Evolutionary conservation across 768 basidiomycete genomes (phyloP).

Genomic region (Suillus ampliporus): DNA sequence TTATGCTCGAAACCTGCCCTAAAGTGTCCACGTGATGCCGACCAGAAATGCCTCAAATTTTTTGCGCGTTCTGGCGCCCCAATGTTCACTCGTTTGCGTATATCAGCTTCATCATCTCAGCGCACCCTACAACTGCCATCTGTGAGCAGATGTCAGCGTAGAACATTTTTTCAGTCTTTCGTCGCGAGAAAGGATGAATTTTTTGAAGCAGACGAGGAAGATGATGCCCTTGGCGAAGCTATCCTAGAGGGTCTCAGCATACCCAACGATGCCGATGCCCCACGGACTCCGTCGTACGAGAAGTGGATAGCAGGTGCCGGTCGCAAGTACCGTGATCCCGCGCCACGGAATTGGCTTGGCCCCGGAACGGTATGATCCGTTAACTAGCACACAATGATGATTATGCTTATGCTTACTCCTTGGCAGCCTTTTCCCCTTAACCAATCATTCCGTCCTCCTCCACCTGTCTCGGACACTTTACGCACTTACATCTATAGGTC

Average conservation of each 20-base stretch:
- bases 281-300: conserved; percentile 12
- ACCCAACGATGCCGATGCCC: conserved; percentile 19
- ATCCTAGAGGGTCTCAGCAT: conserved; percentile 21
- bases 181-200: conserved; percentile 4
- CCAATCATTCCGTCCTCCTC: conserved; percentile 79
- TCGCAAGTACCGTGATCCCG: conserved; percentile 30
- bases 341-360: conserved; percentile 68
- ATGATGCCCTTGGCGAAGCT: conserved; percentile 20
- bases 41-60: conserved; percentile 23
- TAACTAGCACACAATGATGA: conserved; percentile 13
- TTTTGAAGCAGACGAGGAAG: conserved; percentile 15
- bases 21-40: neutral
- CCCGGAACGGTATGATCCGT: conserved; percentile 55
- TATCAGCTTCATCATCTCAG: conserved; percentile 16
- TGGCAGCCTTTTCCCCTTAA: conserved; percentile 86
- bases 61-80: conserved; percentile 10
- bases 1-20: conserved; percentile 5
- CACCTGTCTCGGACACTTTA: conserved; percentile 70
- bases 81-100: conserved; percentile 31
- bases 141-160: conserved; percentile 12
- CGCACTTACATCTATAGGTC: conserved; percentile 62
- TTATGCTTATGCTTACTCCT: conserved; percentile 8
- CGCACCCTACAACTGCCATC: conserved; percentile 16
- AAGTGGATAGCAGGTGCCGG: conserved; percentile 25
- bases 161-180: conserved; percentile 29